These are phyloP conservation scores for Balakata baccata DNA, from an alignment of 345 rosid genomes.

Conservation along the genomic window DNA sequence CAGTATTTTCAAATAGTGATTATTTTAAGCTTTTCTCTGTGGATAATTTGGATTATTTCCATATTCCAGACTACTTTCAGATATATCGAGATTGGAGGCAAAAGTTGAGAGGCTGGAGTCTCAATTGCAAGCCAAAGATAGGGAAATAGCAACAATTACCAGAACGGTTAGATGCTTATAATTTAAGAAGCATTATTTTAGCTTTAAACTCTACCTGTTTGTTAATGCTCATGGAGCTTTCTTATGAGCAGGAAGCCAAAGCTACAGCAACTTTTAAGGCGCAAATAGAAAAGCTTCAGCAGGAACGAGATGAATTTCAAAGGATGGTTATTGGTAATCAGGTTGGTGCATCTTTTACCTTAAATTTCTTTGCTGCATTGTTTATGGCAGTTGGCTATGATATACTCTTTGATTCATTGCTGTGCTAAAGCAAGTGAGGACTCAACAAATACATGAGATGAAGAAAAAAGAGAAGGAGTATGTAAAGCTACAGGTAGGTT, in stretches of 20 bases:
- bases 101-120: conserved; percentile 93
- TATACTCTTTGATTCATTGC: conserved; percentile 19
- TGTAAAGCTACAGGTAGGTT: conserved; percentile 79
- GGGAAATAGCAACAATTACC: conserved; percentile 88
- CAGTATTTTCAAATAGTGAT: not conserved
- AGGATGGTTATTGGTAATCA: conserved; percentile 95
- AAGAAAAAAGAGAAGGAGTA: conserved; percentile 98
- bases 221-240: conserved; percentile 5
- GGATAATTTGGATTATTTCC: not conserved
- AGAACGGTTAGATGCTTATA: conserved; percentile 58
- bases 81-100: conserved; percentile 80
- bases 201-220: conserved; percentile 14
- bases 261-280: conserved; percentile 76
- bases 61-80: conserved; percentile 55
- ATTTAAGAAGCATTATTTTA: conserved; percentile 4
- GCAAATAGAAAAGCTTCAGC: conserved; percentile 86
- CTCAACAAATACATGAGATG: conserved; percentile 94
- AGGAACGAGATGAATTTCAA: conserved; percentile 96
- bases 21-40: not conserved
- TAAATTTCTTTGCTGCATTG: not conserved
- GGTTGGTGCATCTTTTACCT: conserved; percentile 38
- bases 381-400: conserved; percentile 15
- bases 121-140: conserved; percentile 73
- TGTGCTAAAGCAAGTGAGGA: conserved; percentile 80
- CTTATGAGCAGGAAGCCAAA: conserved; percentile 71